These are phyloP conservation scores for Boletales sp. DNA, from an alignment of 768 basidiomycete genomes.

Conservation along the genomic window DNA sequence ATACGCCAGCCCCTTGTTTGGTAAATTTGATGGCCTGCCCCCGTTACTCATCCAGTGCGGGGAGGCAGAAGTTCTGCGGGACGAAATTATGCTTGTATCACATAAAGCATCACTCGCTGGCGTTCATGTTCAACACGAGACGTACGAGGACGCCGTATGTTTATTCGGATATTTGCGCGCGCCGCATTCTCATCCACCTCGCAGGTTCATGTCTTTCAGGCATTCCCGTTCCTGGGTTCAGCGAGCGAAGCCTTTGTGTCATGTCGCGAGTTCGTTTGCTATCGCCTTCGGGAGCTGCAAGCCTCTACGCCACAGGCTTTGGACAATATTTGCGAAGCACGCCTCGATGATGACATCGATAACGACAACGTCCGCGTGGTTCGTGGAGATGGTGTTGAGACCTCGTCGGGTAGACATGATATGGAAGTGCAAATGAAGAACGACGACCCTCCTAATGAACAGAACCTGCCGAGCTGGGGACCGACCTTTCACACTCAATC, in stretches of 20 bases:
- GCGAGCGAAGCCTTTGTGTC: constrained; percentile 66
- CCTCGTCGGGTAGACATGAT: constrained; percentile 37
- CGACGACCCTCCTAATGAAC: constrained; percentile 26
- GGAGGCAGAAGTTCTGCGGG: constrained; percentile 92
- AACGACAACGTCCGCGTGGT: constrained; percentile 66
- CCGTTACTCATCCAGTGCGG: constrained; percentile 90
- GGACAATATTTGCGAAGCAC: constrained; percentile 51
- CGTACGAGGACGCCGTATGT: constrained; percentile 87
- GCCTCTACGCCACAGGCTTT: constrained; percentile 49
- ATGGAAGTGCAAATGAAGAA: constrained; percentile 36
- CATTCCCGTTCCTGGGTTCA: constrained; percentile 73
- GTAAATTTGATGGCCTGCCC: constrained; percentile 80
- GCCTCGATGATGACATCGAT: constrained; percentile 67
- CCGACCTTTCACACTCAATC: constrained; percentile 6
- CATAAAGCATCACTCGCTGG: constrained; percentile 90
- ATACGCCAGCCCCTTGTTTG: constrained; percentile 94
- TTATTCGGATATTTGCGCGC: background rate
- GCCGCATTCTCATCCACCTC: background rate
- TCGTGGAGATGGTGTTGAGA: constrained; percentile 68
- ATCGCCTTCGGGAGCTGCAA: constrained; percentile 53
- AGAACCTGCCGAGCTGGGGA: constrained; percentile 55
- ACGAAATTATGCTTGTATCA: constrained; percentile 87
- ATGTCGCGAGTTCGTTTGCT: constrained; percentile 65
- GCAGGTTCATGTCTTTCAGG: constrained; percentile 89
- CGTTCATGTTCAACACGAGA: constrained; percentile 81